phyloP scores from a whole-genome alignment of 805 yeast genomes.

The Tanozyma kutaoensis region DNA sequence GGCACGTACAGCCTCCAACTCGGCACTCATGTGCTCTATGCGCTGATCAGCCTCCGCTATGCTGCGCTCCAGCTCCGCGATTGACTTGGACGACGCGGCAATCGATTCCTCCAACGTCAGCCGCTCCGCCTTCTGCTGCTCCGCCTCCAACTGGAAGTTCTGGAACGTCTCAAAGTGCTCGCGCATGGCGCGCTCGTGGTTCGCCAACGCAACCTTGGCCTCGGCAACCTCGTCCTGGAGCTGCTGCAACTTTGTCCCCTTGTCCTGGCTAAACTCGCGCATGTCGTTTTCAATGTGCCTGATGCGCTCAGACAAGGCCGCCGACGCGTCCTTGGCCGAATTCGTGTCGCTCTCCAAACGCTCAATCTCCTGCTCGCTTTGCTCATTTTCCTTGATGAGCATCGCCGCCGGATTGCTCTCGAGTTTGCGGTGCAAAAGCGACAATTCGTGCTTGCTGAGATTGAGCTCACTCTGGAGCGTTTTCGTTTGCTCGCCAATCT shows the following conservation, averaged over 20 bases:
- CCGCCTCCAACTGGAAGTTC: conserved; percentile 53
- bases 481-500: conserved; percentile 35
- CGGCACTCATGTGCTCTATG: too few relatives aligned
- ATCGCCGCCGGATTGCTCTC: conserved; percentile 43
- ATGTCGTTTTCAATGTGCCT: conserved; percentile 56
- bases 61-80: conserved; percentile 13
- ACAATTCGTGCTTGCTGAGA: conserved; percentile 45
- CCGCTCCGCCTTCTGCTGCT: conserved; percentile 51
- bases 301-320: too few relatives aligned
- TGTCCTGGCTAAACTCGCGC: conserved; percentile 66
- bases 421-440: conserved; percentile 38
- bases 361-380: conserved; percentile 31
- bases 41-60: background rate
- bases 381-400: conserved; percentile 36
- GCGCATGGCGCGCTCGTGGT: conserved; percentile 29
- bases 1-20: conserved; percentile 9
- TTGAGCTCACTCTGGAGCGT: conserved; percentile 46
- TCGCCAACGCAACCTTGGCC: conserved; percentile 18
- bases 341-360: conserved; percentile 14
- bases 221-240: conserved; percentile 37
- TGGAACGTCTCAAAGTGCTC: conserved; percentile 42
- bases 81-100: conserved; percentile 15
- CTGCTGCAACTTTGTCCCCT: conserved; percentile 66
- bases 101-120: conserved; percentile 29
- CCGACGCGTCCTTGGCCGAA: conserved; percentile 33